phyloP scores from a whole-genome alignment of 805 yeast genomes.

The Sugiyamaella lignohabitans region DNA sequence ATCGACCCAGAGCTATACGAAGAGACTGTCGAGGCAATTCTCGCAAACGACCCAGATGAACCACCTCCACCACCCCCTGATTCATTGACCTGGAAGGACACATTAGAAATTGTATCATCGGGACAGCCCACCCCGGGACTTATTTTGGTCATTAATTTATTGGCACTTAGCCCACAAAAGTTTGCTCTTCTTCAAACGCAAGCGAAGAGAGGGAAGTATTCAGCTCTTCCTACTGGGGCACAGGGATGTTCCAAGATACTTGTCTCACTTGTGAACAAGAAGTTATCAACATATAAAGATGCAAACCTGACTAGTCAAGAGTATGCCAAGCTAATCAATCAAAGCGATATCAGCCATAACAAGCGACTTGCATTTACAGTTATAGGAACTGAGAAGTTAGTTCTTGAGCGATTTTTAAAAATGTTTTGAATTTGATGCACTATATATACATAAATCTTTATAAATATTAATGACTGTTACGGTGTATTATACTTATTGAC shows the following conservation, averaged over 20 bases:
- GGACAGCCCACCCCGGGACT: slow-evolving; percentile 20
- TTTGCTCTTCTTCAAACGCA: slow-evolving; percentile 16
- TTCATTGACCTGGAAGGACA: slow-evolving; percentile 18
- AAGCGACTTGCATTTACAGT: slow-evolving; percentile 19
- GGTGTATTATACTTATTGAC: too few species aligned
- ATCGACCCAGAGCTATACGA: slow-evolving; percentile 22
- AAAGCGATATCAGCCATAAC: slow-evolving; percentile 8
- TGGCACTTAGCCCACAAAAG: slow-evolving; percentile 16
- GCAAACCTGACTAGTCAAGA: slow-evolving; percentile 21
- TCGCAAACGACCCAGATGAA: slow-evolving; percentile 9
- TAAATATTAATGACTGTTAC: too few species aligned
- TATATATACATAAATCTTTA: not conserved
- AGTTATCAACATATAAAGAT: slow-evolving; percentile 19
- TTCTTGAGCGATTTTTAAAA: slow-evolving; percentile 20
- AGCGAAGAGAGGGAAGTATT: slow-evolving; percentile 15
- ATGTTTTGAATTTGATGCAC: not conserved
- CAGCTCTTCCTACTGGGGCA: slow-evolving; percentile 9
- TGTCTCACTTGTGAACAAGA: slow-evolving; percentile 11
- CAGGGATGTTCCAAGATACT: slow-evolving; percentile 12
- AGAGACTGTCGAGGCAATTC: slow-evolving; percentile 15
- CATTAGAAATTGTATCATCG: slow-evolving; percentile 12
- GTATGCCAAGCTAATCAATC: slow-evolving; percentile 17
- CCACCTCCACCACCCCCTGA: slow-evolving; percentile 13
- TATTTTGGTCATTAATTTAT: slow-evolving; percentile 12
- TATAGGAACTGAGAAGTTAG: slow-evolving; percentile 30